phyloP scores from a whole-genome alignment of 768 basidiomycete genomes.

The Floccularia luteovirens region DNA sequence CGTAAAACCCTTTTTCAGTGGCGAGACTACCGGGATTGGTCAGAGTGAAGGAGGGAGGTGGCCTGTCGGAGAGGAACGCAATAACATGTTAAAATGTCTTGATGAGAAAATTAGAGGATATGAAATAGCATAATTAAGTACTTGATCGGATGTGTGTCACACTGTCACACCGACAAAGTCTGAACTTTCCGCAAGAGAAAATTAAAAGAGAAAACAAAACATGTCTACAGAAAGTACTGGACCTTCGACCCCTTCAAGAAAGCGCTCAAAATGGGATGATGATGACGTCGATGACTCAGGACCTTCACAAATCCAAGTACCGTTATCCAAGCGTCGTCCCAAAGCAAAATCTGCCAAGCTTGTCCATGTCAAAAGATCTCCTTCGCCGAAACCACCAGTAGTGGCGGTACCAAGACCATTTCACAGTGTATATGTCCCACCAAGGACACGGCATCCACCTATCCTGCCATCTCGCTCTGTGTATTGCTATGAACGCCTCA shows the following conservation, averaged over 20 bases:
- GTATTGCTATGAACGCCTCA: slow-evolving; percentile 88
- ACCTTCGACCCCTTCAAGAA: slow-evolving; percentile 53
- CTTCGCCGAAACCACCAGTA: slow-evolving; percentile 10
- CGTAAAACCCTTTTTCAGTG: slow-evolving; percentile 58
- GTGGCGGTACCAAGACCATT: slow-evolving; percentile 9
- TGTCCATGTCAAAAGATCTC: slow-evolving; percentile 10
- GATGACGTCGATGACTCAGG: slow-evolving; percentile 25
- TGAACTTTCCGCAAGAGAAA: not conserved
- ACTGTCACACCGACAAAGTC: not conserved
- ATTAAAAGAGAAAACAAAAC: no score
- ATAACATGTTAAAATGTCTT: slow-evolving; percentile 63
- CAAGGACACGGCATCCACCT: slow-evolving; percentile 67
- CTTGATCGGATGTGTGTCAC: not conserved
- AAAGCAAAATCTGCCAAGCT: slow-evolving; percentile 32
- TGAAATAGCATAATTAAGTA: slow-evolving; percentile 5
- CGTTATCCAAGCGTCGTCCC: slow-evolving; percentile 31
- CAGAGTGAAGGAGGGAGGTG: slow-evolving; percentile 19
- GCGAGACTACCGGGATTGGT: not conserved
- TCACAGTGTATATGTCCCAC: slow-evolving; percentile 70
- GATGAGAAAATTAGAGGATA: slow-evolving; percentile 41
- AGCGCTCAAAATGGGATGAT: slow-evolving; percentile 74
- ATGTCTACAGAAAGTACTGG: slow-evolving; percentile 24
- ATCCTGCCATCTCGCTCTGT: slow-evolving; percentile 88
- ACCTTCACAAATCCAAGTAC: slow-evolving; percentile 24
- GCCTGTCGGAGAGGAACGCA: slow-evolving; percentile 41